Conservation (phyloP, 495 filamentous ascomycete species). For the Amorphotheca resinae region DNA sequence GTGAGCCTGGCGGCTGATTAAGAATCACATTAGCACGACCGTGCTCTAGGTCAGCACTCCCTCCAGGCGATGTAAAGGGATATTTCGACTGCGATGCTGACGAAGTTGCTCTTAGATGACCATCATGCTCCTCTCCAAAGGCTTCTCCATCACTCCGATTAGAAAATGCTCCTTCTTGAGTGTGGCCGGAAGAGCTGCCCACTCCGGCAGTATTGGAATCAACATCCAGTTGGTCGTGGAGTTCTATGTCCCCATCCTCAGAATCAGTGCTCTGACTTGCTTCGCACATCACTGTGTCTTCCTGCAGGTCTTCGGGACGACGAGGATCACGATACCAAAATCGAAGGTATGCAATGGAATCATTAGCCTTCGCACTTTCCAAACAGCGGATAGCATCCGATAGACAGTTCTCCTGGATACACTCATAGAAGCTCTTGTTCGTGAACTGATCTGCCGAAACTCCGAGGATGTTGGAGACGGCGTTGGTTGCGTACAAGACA, state of each 20-base stretch:
- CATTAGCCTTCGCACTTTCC: conserved; percentile 82
- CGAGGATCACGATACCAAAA: conserved; percentile 75
- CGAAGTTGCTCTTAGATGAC: no score
- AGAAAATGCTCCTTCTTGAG: background rate
- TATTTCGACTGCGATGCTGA: no score
- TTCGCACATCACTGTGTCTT: conserved; percentile 19
- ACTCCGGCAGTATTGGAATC: conserved; percentile 14
- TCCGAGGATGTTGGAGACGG: conserved; percentile 60
- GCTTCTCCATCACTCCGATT: background rate
- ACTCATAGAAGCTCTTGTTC: conserved; percentile 69
- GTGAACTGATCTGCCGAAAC: conserved; percentile 50
- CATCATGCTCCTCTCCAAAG: background rate
- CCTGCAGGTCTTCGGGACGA: conserved; percentile 24
- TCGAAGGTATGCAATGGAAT: conserved; percentile 87
- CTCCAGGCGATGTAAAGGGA: conserved; percentile 5
- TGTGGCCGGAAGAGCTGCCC: background rate
- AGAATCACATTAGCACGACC: conserved; percentile 7
- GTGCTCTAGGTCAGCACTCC: conserved; percentile 10
- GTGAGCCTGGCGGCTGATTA: conserved; percentile 4
- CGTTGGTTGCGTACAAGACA: conserved; percentile 78
- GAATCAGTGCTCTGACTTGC: conserved; percentile 19
- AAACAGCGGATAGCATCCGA: conserved; percentile 63
- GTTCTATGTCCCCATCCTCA: conserved; percentile 18
- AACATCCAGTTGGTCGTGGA: conserved; percentile 24
- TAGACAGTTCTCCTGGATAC: conserved; percentile 65